These are phyloP conservation scores for Pholiota conissans DNA, from an alignment of 768 basidiomycete genomes.

Conservation along the genomic window DNA sequence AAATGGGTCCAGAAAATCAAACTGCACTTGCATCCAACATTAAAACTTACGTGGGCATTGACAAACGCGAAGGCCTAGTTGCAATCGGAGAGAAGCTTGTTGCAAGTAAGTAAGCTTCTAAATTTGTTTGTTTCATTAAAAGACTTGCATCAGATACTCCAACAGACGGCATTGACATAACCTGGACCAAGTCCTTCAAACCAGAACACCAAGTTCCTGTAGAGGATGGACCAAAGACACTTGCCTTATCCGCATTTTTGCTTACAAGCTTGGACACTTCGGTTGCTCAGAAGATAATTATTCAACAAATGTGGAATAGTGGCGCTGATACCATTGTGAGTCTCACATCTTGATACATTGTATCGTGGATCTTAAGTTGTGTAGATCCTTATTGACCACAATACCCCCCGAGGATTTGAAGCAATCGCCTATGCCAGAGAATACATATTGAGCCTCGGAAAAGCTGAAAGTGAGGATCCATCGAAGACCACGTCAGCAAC, in stretches of 20 bases:
- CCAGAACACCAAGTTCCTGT: constrained; percentile 43
- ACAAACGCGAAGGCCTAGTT: constrained; percentile 72
- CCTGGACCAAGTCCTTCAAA: constrained; percentile 60
- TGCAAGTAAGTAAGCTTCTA: constrained; percentile 38
- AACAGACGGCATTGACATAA: constrained; percentile 40
- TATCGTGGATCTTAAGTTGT: background rate
- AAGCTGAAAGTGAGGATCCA: constrained; percentile 53
- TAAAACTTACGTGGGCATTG: constrained; percentile 69
- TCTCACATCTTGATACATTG: background rate
- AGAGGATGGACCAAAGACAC: constrained; percentile 44
- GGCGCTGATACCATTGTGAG: constrained; percentile 80
- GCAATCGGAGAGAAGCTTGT: constrained; percentile 66
- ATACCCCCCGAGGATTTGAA: constrained; percentile 72
- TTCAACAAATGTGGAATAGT: constrained; percentile 90
- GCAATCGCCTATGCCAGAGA: constrained; percentile 77
- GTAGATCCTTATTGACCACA: constrained; percentile 87
- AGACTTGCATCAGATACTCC: constrained; percentile 35
- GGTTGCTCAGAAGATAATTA: constrained; percentile 59
- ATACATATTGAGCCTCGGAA: constrained; percentile 64
- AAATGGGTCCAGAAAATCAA: constrained; percentile 30
- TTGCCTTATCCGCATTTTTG: constrained; percentile 87
- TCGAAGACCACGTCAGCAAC: constrained; percentile 30
- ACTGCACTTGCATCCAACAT: constrained; percentile 51
- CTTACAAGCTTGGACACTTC: constrained; percentile 70
- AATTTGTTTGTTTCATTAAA: background rate